These are phyloP conservation scores for Ganoderma lingzhi DNA, from an alignment of 1,284 basidiomycete species.

Conservation along the genomic window DNA sequence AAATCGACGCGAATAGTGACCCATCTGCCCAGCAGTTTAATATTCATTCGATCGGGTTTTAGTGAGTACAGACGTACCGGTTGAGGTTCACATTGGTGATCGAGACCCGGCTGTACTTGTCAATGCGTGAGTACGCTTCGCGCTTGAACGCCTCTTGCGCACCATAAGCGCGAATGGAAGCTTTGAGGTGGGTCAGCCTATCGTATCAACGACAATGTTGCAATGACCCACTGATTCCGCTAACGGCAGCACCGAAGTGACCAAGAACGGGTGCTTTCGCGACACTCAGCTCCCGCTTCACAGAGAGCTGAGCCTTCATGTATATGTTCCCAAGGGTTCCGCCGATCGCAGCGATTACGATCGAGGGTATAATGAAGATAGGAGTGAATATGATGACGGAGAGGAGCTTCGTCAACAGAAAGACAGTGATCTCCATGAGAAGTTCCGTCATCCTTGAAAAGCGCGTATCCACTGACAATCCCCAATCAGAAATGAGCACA, in stretches of 20 bases:
- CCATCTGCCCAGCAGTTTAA: constrained; percentile 23
- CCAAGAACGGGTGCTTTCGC: constrained; percentile 71
- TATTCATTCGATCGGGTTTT: too few relatives aligned
- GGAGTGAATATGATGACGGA: constrained; percentile 57
- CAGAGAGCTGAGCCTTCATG: constrained; percentile 76
- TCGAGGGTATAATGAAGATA: constrained; percentile 47
- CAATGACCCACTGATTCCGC: constrained; percentile 62
- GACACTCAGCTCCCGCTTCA: constrained; percentile 81
- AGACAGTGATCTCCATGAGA: constrained; percentile 41
- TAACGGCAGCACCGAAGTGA: constrained; percentile 73
- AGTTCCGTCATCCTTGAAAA: constrained; percentile 9
- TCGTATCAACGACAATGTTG: neutral
- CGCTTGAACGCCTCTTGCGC: constrained; percentile 55
- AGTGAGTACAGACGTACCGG: constrained; percentile 36
- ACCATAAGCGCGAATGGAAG: constrained; percentile 71
- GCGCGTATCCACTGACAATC: constrained; percentile 14
- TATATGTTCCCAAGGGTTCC: constrained; percentile 56
- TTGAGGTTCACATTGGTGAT: constrained; percentile 63
- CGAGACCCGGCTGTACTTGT: constrained; percentile 55
- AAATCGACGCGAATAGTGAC: constrained; percentile 47
- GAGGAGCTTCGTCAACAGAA: constrained; percentile 48
- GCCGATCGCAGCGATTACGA: constrained; percentile 52
- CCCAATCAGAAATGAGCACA: constrained; percentile 4
- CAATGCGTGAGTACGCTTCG: constrained; percentile 55
- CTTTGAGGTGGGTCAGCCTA: constrained; percentile 39